Evolutionary conservation across 805 yeast genomes (phyloP).

Genomic region (Phaffomyces opuntiae): DNA sequence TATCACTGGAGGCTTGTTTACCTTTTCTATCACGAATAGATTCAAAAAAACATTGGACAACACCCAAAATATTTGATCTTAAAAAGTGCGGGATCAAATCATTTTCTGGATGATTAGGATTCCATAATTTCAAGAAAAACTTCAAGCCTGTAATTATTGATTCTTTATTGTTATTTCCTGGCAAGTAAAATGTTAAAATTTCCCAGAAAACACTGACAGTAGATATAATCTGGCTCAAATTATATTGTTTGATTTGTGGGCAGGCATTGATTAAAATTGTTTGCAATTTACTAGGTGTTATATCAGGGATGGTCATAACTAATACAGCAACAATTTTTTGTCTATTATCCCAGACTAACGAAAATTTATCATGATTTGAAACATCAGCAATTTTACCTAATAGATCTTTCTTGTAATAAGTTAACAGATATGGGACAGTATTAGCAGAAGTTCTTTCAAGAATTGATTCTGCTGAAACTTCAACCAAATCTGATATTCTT

Average conservation of each 20-base stretch:
- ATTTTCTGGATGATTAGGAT: conserved; percentile 14
- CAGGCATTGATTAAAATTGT: conserved; percentile 46
- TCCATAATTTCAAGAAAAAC: conserved; percentile 27
- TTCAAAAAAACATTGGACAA: conserved; percentile 74
- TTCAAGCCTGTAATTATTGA: conserved; percentile 33
- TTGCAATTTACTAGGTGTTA: conserved; percentile 44
- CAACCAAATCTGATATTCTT: conserved; percentile 58
- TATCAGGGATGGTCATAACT: conserved; percentile 41
- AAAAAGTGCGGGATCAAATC: conserved; percentile 34
- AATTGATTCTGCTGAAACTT: conserved; percentile 54
- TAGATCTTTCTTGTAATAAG: conserved; percentile 55
- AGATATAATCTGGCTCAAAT: conserved; percentile 22
- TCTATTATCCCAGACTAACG: conserved; percentile 41
- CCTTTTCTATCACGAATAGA: conserved; percentile 70
- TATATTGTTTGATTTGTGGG: conserved; percentile 35
- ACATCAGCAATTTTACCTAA: conserved; percentile 55
- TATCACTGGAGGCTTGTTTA: conserved; percentile 63
- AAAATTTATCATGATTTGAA: conserved; percentile 35
- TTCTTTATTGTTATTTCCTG: conserved; percentile 25
- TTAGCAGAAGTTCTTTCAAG: conserved; percentile 61
- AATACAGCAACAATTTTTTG: conserved; percentile 52
- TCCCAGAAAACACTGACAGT: conserved; percentile 31
- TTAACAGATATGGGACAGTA: conserved; percentile 71
- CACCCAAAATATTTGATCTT: conserved; percentile 58
- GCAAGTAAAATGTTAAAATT: conserved; percentile 35